A percentile compares a stretch with the other conserved stretches of the same genome.
These are phyloP conservation scores for Penium margaritaceum DNA, from an alignment of 139 green algal species.

Conservation along the genomic window DNA sequence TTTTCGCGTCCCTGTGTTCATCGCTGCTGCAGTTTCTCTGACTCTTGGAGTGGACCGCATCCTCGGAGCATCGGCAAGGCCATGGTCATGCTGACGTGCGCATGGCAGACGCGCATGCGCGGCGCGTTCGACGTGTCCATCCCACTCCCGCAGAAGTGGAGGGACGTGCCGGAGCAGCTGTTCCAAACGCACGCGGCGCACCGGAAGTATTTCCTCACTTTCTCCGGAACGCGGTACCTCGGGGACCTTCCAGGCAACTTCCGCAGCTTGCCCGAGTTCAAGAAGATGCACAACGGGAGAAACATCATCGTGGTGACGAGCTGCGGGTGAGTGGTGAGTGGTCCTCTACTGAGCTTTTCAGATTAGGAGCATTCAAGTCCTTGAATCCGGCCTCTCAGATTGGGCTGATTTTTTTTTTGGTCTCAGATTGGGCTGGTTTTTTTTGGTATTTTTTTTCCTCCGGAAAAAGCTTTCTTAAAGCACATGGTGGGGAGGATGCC, in stretches of 20 bases:
- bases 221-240: background rate
- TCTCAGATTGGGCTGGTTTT: no score
- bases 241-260: background rate
- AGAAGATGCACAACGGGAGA: background rate
- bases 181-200: background rate
- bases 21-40: background rate
- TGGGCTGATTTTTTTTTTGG: no score
- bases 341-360: no score
- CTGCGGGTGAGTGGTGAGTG: background rate
- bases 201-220: background rate
- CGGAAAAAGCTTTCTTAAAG: no score
- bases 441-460: no score
- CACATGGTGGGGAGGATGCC: no score
- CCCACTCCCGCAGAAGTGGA: conserved; percentile 3
- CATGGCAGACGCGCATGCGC: background rate
- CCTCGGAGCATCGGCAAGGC: background rate
- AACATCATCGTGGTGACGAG: background rate
- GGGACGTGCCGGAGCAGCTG: background rate
- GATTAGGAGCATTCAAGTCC: no score
- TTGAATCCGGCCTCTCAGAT: no score
- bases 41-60: background rate
- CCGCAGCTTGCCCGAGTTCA: background rate
- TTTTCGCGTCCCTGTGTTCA: no score
- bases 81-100: conserved; percentile 1
- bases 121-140: background rate